These are phyloP conservation scores for Termitomyces sp. DNA, from an alignment of 768 basidiomycete genomes.

Conservation along the genomic window DNA sequence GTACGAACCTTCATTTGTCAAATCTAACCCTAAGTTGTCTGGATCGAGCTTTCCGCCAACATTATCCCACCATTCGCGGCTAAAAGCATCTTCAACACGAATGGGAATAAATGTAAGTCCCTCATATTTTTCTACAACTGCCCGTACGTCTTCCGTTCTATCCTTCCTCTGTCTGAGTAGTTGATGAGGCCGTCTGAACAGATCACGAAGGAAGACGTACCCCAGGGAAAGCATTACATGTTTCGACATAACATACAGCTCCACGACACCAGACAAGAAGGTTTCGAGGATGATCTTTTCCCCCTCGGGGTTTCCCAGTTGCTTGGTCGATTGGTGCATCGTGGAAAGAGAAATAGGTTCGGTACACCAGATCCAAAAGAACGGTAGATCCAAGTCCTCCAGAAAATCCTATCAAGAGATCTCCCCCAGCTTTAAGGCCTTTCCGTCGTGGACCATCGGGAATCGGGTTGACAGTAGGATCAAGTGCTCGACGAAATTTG, in stretches of 20 bases:
- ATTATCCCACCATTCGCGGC: slow-evolving; percentile 58
- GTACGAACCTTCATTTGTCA: slow-evolving; percentile 47
- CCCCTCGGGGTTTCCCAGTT: slow-evolving; percentile 38
- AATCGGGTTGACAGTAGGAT: slow-evolving; percentile 58
- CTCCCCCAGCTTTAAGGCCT: slow-evolving; percentile 62
- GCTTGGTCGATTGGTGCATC: slow-evolving; percentile 17
- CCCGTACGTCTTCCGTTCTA: slow-evolving; percentile 47
- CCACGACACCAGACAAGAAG: slow-evolving; percentile 59
- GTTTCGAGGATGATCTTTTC: slow-evolving; percentile 65
- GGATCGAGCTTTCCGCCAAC: slow-evolving; percentile 29
- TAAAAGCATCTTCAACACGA: slow-evolving; percentile 73
- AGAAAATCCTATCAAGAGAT: slow-evolving; percentile 68
- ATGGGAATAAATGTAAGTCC: slow-evolving; percentile 58
- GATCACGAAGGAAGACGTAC: slow-evolving; percentile 35
- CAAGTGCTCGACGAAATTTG: slow-evolving; percentile 64
- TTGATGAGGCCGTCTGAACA: slow-evolving; percentile 9
- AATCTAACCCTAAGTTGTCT: slow-evolving; percentile 38
- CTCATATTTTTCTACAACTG: slow-evolving; percentile 42
- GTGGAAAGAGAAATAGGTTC: slow-evolving; percentile 46
- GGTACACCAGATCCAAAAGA: slow-evolving; percentile 63
- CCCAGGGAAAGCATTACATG: slow-evolving; percentile 54
- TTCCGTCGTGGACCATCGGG: slow-evolving; percentile 54
- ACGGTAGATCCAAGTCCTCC: slow-evolving; percentile 77
- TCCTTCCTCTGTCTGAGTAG: slow-evolving; percentile 43
- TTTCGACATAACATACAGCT: slow-evolving; percentile 67